Conservation (phyloP, 108 stramenopile species). For the Discostella stelligeroides region DNA sequence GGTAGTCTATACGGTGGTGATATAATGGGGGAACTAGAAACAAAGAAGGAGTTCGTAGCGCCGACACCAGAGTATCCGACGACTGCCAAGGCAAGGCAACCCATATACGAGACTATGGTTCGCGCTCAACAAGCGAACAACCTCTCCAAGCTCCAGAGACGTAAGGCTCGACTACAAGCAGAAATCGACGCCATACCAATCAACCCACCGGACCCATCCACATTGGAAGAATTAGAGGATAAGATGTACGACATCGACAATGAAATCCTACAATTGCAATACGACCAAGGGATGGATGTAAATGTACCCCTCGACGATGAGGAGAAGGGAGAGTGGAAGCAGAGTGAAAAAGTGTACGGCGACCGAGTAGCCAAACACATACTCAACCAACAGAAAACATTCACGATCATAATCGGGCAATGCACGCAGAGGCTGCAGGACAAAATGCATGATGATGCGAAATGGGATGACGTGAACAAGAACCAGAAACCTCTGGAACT, state of each 20-base stretch:
- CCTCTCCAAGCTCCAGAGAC: not conserved
- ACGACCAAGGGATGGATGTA: not conserved
- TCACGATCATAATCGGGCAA: constrained; percentile 10
- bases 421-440: constrained; percentile 6
- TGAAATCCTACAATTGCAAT: constrained; percentile 6
- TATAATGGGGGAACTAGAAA: constrained; percentile 24
- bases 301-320: constrained; percentile 3
- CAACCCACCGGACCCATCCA: not conserved
- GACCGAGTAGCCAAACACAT: not conserved
- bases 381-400: constrained; percentile 15
- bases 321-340: constrained; percentile 3
- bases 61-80: constrained; percentile 9
- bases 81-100: not conserved
- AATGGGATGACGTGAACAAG: constrained; percentile 7
- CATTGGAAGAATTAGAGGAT: constrained; percentile 6
- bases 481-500: not conserved
- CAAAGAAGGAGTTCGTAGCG: constrained; percentile 22
- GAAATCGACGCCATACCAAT: not conserved
- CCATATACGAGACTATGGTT: constrained; percentile 13
- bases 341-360: not conserved
- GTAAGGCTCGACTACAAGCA: constrained; percentile 3
- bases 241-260: constrained; percentile 16
- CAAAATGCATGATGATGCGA: not conserved
- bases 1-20: constrained; percentile 18
- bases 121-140: constrained; percentile 16